These are phyloP conservation scores for Penicillium sp. DNA, from an alignment of 2,329 filamentous ascomycete species.

Conservation along the genomic window DNA sequence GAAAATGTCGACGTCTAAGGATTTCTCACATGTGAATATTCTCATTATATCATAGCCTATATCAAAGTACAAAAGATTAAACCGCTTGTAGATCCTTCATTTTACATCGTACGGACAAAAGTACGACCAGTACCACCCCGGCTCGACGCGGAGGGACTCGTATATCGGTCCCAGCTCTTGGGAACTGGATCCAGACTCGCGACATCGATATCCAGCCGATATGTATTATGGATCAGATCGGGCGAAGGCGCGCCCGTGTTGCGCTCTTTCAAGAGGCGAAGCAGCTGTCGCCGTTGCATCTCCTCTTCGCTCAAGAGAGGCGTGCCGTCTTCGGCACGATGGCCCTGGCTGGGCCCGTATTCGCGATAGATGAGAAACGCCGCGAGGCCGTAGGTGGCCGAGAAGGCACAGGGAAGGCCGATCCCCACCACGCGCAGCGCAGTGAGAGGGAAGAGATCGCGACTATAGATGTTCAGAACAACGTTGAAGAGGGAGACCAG, in stretches of 20 bases:
- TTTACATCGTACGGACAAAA: background rate
- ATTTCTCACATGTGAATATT: too few species aligned
- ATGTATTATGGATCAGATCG: constrained; percentile 27
- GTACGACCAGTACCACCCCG: constrained; percentile 4
- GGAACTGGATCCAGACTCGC: constrained; percentile 12
- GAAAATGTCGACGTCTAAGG: too few species aligned
- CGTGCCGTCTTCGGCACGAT: constrained; percentile 10
- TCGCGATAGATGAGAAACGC: constrained; percentile 28
- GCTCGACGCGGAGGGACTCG: background rate
- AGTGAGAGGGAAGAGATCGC: constrained; percentile 27
- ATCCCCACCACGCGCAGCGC: constrained; percentile 28
- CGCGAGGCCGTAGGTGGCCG: constrained; percentile 28
- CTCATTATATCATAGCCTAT: background rate
- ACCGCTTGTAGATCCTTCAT: background rate
- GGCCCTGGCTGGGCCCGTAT: constrained; percentile 8
- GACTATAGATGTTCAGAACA: constrained; percentile 33
- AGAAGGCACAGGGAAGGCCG: constrained; percentile 28
- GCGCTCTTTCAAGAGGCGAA: constrained; percentile 35
- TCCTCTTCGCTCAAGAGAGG: constrained; percentile 37
- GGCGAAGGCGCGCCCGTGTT: constrained; percentile 26
- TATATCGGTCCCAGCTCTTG: constrained; percentile 12
- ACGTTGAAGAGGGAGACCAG: constrained; percentile 35
- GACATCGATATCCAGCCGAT: constrained; percentile 29
- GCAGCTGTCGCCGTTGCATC: constrained; percentile 40
- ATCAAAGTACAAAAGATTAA: too few species aligned